phyloP scores from a whole-genome alignment of 192 early-diverging fungal species.

The Phycomyces blakesleeanus region DNA sequence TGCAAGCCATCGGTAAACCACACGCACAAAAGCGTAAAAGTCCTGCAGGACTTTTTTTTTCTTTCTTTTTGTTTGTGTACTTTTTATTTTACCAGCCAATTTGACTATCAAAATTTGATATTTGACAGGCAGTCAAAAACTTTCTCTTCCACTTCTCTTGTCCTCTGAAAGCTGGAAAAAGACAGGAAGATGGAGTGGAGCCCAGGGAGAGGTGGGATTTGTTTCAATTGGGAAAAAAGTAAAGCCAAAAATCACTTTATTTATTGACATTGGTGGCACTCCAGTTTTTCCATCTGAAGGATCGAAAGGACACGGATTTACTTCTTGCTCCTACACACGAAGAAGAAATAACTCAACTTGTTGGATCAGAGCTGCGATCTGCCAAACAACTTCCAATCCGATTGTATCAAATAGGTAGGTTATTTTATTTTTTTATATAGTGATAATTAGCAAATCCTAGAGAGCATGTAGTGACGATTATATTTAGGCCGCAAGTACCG shows the following conservation, averaged over 20 bases:
- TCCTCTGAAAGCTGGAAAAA: conserved; percentile 69
- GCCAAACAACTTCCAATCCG: conserved; percentile 77
- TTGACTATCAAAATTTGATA: background rate
- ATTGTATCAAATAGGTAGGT: conserved; percentile 78
- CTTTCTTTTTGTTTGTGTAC: too few relatives aligned
- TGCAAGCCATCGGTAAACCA: conserved; percentile 61
- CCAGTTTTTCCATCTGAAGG: conserved; percentile 74
- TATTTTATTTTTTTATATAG: background rate
- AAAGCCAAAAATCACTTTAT: too few relatives aligned
- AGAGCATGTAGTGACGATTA: background rate
- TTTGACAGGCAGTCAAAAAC: conserved; percentile 66
- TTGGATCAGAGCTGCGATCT: conserved; percentile 61
- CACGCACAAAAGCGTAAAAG: too few relatives aligned
- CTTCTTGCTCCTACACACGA: conserved; percentile 87
- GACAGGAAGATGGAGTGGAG: conserved; percentile 74
- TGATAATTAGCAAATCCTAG: background rate
- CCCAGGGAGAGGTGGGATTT: conserved; percentile 51
- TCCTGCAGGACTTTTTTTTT: too few relatives aligned
- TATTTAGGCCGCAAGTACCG: conserved; percentile 70
- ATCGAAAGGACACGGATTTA: conserved; percentile 69
- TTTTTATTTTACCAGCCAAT: too few relatives aligned
- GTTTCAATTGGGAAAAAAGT: background rate
- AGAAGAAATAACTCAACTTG: conserved; percentile 81
- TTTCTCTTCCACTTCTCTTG: conserved; percentile 67
- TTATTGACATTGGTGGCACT: background rate